phyloP scores from a whole-genome alignment of 2,329 filamentous ascomycete species.

The Neofusicoccum parvum region DNA sequence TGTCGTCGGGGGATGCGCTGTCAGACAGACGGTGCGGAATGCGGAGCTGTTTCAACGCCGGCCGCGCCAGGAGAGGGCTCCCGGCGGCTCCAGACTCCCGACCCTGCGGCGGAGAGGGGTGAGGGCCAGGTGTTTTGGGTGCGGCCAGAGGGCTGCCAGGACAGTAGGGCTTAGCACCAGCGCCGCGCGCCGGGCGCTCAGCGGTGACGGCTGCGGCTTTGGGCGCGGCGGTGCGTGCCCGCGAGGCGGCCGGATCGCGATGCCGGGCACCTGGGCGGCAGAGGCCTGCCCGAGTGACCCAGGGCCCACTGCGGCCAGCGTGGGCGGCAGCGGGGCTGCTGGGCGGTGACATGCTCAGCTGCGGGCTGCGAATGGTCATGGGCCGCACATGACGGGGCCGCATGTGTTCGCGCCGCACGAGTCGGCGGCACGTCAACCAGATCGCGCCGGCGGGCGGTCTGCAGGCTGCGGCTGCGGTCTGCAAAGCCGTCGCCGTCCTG shows the following conservation, averaged over 20 bases:
- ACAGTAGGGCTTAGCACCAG: not conserved
- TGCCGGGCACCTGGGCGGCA: not conserved
- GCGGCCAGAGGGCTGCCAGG: not conserved
- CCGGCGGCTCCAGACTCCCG: not conserved
- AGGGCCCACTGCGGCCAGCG: not conserved
- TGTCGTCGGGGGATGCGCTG: slow-evolving; percentile 9
- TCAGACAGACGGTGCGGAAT: slow-evolving; percentile 10
- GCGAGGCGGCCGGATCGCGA: slow-evolving; percentile 1
- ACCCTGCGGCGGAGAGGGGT: not conserved
- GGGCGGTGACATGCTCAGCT: slow-evolving; percentile 6
- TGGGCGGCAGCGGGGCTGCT: not conserved
- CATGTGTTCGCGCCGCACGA: not conserved
- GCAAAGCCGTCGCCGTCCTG: too few relatives aligned
- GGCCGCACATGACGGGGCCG: slow-evolving; percentile 3
- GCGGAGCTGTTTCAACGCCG: slow-evolving; percentile 10
- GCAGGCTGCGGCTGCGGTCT: not conserved
- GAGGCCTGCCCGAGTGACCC: not conserved
- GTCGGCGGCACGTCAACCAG: slow-evolving; percentile 1
- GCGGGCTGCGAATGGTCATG: slow-evolving; percentile 3
- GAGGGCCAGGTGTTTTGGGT: not conserved
- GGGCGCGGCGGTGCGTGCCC: not conserved
- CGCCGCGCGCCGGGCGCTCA: not conserved
- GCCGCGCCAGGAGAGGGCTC: not conserved
- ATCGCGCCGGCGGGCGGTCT: slow-evolving; percentile 13
- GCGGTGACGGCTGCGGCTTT: not conserved